These are phyloP conservation scores for Aspergillus piperis DNA, from an alignment of 2,329 filamentous ascomycete genomes.

Conservation along the genomic window DNA sequence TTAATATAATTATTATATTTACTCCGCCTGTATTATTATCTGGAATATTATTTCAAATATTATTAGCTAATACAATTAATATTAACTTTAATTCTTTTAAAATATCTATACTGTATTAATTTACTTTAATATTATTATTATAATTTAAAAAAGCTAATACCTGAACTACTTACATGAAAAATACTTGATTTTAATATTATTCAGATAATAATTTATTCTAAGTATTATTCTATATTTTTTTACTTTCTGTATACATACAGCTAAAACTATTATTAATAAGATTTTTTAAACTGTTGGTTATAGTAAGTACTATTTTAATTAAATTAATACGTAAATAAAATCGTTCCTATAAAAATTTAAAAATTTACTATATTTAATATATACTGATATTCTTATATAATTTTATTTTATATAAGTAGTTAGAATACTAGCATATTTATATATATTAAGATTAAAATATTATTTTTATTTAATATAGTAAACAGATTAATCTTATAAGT, in stretches of 20 bases:
- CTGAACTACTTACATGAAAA: neutral
- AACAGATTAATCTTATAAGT: no score
- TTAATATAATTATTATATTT: no score
- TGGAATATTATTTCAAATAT: no score
- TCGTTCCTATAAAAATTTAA: neutral
- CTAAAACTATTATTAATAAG: neutral
- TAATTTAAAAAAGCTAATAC: neutral
- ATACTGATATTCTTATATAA: neutral
- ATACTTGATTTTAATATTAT: neutral
- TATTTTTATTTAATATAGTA: no score
- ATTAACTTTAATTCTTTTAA: neutral
- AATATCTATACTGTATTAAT: neutral
- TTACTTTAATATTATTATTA: neutral
- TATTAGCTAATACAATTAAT: neutral
- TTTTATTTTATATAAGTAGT: no score
- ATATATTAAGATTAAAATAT: neutral
- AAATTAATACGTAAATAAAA: neutral
- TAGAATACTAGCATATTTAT: no score
- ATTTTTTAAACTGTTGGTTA: neutral
- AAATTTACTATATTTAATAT: neutral
- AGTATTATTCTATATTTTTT: neutral
- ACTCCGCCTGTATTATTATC: no score
- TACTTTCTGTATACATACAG: neutral
- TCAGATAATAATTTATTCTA: neutral
- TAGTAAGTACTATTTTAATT: neutral